phyloP scores from a whole-genome alignment of 495 filamentous ascomycete genomes.

The Daldinia loculata region DNA sequence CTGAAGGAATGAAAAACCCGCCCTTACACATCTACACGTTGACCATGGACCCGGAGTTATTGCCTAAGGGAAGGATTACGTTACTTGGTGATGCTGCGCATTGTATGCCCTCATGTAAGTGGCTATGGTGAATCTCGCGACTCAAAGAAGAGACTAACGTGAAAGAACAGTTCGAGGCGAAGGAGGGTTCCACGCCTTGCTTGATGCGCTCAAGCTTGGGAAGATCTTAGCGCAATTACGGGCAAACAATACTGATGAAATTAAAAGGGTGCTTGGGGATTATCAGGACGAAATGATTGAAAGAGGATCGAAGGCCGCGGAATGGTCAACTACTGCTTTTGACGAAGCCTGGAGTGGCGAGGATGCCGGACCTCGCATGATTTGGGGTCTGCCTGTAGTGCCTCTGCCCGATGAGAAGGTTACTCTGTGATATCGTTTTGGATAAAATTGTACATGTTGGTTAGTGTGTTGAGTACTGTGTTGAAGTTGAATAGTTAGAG shows the following conservation, averaged over 20 bases:
- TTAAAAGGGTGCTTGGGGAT: conserved; percentile 29
- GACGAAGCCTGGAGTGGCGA: conserved; percentile 27
- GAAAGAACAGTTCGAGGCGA: conserved; percentile 30
- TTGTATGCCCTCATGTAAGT: conserved; percentile 65
- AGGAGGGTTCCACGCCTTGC: conserved; percentile 38
- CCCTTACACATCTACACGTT: conserved; percentile 34
- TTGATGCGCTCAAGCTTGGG: conserved; percentile 37
- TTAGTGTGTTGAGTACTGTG: not conserved
- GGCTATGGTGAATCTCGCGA: not conserved
- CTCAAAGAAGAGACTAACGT: not conserved
- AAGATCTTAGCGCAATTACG: conserved; percentile 16
- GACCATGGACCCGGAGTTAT: conserved; percentile 25
- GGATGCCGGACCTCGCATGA: conserved; percentile 11
- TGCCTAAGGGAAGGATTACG: conserved; percentile 51
- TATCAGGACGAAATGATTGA: conserved; percentile 39
- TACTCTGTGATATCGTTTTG: conserved; percentile 8
- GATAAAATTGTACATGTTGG: not conserved
- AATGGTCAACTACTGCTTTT: conserved; percentile 35
- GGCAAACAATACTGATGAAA: conserved; percentile 15
- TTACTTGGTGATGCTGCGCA: conserved; percentile 63
- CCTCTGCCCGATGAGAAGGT: conserved; percentile 32
- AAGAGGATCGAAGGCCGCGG: conserved; percentile 31
- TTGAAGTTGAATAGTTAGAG: not conserved
- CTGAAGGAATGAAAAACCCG: conserved; percentile 29
- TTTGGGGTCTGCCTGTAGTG: conserved; percentile 34